These are phyloP conservation scores for Alliaria petiolata DNA, from an alignment of 345 rosid species.

Conservation along the genomic window DNA sequence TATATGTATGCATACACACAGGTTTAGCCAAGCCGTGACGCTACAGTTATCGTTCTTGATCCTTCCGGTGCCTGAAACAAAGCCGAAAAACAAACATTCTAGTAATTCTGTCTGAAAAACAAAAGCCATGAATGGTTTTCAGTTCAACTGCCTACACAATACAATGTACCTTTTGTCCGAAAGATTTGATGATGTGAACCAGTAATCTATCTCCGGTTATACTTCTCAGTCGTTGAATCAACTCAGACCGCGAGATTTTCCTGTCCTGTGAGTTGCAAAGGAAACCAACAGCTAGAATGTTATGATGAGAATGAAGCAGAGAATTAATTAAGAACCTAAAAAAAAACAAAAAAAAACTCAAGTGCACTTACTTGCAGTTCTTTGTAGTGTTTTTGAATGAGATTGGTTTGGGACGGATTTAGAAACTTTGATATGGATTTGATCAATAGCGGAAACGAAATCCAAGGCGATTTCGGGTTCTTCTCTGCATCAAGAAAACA, in stretches of 20 bases:
- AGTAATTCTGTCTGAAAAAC: not conserved
- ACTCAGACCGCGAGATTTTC: slow-evolving; percentile 51
- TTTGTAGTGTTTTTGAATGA: slow-evolving; percentile 40
- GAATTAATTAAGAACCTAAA: not conserved
- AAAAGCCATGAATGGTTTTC: not conserved
- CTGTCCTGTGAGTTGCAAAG: slow-evolving; percentile 40
- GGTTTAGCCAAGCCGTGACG: not conserved
- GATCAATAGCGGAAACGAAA: slow-evolving; percentile 51
- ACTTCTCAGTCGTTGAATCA: slow-evolving; percentile 47
- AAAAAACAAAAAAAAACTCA: not conserved
- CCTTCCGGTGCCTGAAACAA: slow-evolving; percentile 10
- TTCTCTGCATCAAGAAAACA: slow-evolving; percentile 6
- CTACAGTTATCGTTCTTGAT: slow-evolving; percentile 5
- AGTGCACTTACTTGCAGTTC: slow-evolving; percentile 40
- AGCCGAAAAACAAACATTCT: not conserved
- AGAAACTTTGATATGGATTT: slow-evolving; percentile 48
- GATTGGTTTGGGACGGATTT: slow-evolving; percentile 26
- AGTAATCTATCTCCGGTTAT: slow-evolving; percentile 63
- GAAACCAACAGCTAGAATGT: not conserved
- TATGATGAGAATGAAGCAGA: not conserved
- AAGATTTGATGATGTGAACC: slow-evolving; percentile 50
- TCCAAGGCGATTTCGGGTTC: slow-evolving; percentile 63
- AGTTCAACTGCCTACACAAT: not conserved
- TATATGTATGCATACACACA: not conserved
- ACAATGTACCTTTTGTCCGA: slow-evolving; percentile 42